Percentiles rank a stretch among this genome's conserved stretches.
Evolutionary conservation across 2,329 filamentous ascomycete genomes (phyloP).

Genomic region (Didymella lethalis): DNA sequence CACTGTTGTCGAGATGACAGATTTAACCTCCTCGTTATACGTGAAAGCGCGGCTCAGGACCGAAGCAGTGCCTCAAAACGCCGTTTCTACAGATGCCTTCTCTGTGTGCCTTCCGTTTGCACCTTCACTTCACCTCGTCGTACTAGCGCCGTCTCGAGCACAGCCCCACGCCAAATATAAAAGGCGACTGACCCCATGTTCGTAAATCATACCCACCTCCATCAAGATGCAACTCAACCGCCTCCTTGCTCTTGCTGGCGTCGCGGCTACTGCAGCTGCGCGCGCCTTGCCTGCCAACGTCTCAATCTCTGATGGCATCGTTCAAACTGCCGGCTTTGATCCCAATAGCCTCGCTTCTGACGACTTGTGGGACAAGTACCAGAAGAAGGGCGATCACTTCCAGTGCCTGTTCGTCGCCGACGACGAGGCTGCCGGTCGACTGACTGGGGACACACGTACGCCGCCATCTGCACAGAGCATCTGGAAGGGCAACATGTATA

Average conservation of each 20-base stretch:
- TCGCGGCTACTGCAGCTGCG: not conserved
- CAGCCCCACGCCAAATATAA: not conserved
- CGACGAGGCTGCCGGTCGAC: conserved; percentile 15
- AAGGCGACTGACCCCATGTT: not conserved
- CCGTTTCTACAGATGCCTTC: not conserved
- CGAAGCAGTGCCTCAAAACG: not conserved
- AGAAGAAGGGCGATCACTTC: conserved; percentile 10
- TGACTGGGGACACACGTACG: conserved; percentile 7
- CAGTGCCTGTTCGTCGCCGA: conserved; percentile 18
- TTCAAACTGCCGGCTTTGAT: conserved; percentile 9
- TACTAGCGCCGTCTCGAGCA: not conserved
- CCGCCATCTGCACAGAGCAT: conserved; percentile 15
- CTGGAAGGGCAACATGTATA: conserved; percentile 10
- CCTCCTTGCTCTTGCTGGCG: not conserved
- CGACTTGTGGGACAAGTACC: conserved; percentile 20
- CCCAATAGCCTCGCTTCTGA: conserved; percentile 14
- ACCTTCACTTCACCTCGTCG: conserved; percentile 4
- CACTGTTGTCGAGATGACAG: not conserved
- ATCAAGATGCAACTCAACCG: conserved; percentile 3
- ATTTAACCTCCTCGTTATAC: not conserved
- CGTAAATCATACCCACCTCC: not conserved
- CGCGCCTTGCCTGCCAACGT: not conserved
- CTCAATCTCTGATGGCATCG: not conserved
- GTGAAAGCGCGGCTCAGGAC: not conserved
- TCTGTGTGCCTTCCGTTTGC: not conserved